Conservation (phyloP, 2,329 filamentous ascomycete genomes). For the Aureobasidium sp. region DNA sequence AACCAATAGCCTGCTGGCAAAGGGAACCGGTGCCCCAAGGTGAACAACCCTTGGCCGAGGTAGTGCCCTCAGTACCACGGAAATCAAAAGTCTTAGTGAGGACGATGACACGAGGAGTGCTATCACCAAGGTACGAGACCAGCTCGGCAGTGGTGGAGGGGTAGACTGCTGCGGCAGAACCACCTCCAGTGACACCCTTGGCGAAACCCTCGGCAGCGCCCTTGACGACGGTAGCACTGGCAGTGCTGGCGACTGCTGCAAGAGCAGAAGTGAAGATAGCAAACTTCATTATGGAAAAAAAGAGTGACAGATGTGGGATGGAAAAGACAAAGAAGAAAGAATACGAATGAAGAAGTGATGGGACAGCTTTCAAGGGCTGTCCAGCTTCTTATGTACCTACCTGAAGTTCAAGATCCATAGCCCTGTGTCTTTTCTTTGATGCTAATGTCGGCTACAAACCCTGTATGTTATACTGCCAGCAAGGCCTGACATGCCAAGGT, state of each 20-base stretch:
- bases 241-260: slow-evolving; percentile 21
- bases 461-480: slow-evolving; percentile 1
- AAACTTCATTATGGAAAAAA: slow-evolving; percentile 24
- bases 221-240: slow-evolving; percentile 24
- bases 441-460: slow-evolving; percentile 6
- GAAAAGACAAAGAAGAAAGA: not conserved
- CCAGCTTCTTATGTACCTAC: slow-evolving; percentile 3
- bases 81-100: slow-evolving; percentile 51
- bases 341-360: slow-evolving; percentile 8
- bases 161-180: slow-evolving; percentile 47
- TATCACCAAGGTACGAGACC: slow-evolving; percentile 52
- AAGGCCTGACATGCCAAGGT: not conserved
- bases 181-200: slow-evolving; percentile 53
- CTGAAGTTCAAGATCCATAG: not conserved
- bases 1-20: slow-evolving; percentile 51
- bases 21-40: slow-evolving; percentile 49
- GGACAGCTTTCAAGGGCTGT: not conserved
- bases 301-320: not conserved
- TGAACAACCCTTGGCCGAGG: slow-evolving; percentile 48
- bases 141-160: slow-evolving; percentile 51
- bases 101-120: slow-evolving; percentile 50
- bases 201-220: slow-evolving; percentile 44
- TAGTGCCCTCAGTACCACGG: slow-evolving; percentile 46
- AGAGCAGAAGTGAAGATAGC: slow-evolving; percentile 19
- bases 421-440: not conserved